phyloP scores from a whole-genome alignment of 2,329 filamentous ascomycete genomes.

The Cylindrodendrum hubeiense region DNA sequence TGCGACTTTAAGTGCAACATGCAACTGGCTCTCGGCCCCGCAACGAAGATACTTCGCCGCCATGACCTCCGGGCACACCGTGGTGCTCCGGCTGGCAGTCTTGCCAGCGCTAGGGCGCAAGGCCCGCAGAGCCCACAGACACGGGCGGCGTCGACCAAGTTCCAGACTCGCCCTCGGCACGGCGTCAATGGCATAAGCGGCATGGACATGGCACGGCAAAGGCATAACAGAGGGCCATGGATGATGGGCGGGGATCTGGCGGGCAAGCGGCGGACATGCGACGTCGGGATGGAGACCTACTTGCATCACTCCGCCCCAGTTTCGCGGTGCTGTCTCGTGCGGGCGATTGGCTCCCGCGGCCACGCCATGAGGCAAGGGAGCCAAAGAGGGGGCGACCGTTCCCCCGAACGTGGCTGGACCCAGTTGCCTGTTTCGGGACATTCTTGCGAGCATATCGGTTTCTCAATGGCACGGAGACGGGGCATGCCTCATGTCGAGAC shows the following conservation, averaged over 20 bases:
- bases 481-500: slow-evolving; percentile 19
- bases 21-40: not conserved
- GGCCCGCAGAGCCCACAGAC: slow-evolving; percentile 2
- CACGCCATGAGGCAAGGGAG: slow-evolving; percentile 38
- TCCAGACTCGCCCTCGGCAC: not conserved
- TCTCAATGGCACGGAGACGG: slow-evolving; percentile 21
- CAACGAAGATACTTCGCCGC: not conserved
- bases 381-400: slow-evolving; percentile 27
- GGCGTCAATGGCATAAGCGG: not conserved
- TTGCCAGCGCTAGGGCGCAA: not conserved
- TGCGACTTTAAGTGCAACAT: not conserved
- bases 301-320: slow-evolving; percentile 27
- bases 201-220: slow-evolving; percentile 1
- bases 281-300: slow-evolving; percentile 2
- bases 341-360: slow-evolving; percentile 41
- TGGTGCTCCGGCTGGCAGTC: slow-evolving; percentile 6
- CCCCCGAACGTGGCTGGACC: slow-evolving; percentile 32
- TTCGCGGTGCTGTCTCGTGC: slow-evolving; percentile 20
- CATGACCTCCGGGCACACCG: slow-evolving; percentile 7
- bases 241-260: not conserved
- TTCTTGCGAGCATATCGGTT: slow-evolving; percentile 47
- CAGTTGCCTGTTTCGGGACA: slow-evolving; percentile 47
- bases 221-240: slow-evolving; percentile 11
- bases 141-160: not conserved
- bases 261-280: slow-evolving; percentile 9